Conservation (phyloP, 257 asterid genomes). For the Haberlea rhodopensis region DNA sequence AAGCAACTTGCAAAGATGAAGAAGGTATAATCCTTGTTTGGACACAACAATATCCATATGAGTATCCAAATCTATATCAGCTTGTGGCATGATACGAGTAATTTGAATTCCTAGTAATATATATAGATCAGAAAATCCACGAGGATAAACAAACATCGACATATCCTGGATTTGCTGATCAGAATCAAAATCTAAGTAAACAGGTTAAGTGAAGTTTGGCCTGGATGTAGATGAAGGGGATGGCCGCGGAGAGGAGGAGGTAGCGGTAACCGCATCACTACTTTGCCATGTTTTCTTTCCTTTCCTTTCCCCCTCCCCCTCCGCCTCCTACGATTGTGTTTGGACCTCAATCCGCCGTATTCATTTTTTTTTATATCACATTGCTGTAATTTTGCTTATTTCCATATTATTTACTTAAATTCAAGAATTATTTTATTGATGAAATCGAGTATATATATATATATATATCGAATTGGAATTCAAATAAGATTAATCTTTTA, state of each 20-base stretch:
- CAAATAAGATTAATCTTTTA: no score
- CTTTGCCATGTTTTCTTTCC: conserved; percentile 36
- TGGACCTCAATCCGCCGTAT: background rate
- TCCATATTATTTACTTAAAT: no score
- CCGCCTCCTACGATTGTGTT: background rate
- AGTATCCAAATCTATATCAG: background rate
- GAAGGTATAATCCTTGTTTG: background rate
- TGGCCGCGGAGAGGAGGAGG: conserved; percentile 60
- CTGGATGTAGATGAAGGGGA: conserved; percentile 88
- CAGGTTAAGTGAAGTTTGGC: background rate
- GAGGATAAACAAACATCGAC: background rate
- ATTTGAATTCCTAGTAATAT: no score
- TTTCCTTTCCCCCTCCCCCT: background rate
- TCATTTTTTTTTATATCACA: no score
- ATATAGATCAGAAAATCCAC: background rate
- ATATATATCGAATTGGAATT: no score
- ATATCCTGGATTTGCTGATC: background rate
- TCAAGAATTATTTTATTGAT: no score
- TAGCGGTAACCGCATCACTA: conserved; percentile 66
- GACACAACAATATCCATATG: background rate
- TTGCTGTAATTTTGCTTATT: no score
- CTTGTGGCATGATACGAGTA: background rate
- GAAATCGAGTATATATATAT: no score
- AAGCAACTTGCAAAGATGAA: background rate
- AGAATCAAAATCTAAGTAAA: background rate